Evolutionary conservation across 2,329 filamentous ascomycete genomes (phyloP).

Genomic region (Monascus ruber): DNA sequence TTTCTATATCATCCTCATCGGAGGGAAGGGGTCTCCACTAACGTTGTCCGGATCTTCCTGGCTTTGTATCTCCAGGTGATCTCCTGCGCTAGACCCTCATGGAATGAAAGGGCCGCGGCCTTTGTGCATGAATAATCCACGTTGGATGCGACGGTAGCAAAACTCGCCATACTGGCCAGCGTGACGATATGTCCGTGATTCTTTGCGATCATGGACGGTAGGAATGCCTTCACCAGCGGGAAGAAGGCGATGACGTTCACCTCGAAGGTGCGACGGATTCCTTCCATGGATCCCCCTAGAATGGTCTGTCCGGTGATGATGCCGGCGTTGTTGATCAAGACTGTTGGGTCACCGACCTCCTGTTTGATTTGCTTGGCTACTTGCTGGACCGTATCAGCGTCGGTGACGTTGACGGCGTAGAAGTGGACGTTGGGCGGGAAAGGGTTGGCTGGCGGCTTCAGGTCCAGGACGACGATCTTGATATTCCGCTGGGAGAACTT

Average conservation of each 20-base stretch:
- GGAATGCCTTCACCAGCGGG: slow-evolving; percentile 40
- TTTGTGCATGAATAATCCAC: slow-evolving; percentile 45
- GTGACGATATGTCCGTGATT: slow-evolving; percentile 48
- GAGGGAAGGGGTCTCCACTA: slow-evolving; percentile 19
- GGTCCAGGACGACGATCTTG: not conserved
- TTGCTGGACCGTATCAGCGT: slow-evolving; percentile 16
- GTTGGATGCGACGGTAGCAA: slow-evolving; percentile 36
- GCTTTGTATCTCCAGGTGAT: slow-evolving; percentile 27
- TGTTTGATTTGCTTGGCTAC: slow-evolving; percentile 29
- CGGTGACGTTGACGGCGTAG: slow-evolving; percentile 29
- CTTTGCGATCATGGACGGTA: slow-evolving; percentile 39
- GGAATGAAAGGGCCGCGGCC: slow-evolving; percentile 41
- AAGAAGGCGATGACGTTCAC: slow-evolving; percentile 44
- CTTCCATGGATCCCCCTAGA: slow-evolving; percentile 32
- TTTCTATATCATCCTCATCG: not conserved
- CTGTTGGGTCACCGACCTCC: slow-evolving; percentile 28
- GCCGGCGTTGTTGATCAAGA: slow-evolving; percentile 41
- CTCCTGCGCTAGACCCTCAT: slow-evolving; percentile 37
- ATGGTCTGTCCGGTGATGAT: slow-evolving; percentile 38
- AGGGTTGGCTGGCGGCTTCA: not conserved
- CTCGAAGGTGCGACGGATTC: slow-evolving; percentile 39
- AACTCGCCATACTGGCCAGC: slow-evolving; percentile 44
- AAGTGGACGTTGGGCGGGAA: slow-evolving; percentile 18
- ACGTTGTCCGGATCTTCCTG: slow-evolving; percentile 25
- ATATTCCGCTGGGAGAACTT: not conserved